These are phyloP conservation scores for Emydomyces testavorans DNA, from an alignment of 2,329 filamentous ascomycete genomes.

Conservation along the genomic window DNA sequence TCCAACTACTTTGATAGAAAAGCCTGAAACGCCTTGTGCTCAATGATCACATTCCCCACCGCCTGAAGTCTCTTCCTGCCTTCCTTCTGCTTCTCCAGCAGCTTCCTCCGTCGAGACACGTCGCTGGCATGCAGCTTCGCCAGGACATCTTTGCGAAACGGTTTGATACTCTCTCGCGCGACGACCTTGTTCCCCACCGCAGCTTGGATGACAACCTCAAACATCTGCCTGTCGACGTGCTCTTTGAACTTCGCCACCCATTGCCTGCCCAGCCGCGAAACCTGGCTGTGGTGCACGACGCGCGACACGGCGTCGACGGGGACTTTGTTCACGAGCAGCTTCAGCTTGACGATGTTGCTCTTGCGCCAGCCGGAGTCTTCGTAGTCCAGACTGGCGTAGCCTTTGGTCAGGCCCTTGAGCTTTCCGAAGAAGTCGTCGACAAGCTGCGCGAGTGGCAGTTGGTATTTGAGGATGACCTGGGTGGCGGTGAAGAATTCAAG, in stretches of 20 bases:
- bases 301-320: conserved; percentile 92
- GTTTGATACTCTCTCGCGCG: conserved; percentile 88
- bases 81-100: conserved; percentile 94
- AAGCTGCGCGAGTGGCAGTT: conserved; percentile 73
- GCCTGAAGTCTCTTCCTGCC: conserved; percentile 73
- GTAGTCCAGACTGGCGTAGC: conserved; percentile 92
- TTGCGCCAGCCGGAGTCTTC: conserved; percentile 83
- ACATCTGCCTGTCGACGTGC: conserved; percentile 93
- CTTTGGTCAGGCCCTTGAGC: conserved; percentile 84
- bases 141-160: conserved; percentile 89
- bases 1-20: conserved; percentile 64
- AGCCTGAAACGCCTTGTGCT: conserved; percentile 87
- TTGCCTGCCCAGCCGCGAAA: conserved; percentile 63
- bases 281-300: conserved; percentile 72
- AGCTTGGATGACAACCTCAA: conserved; percentile 91
- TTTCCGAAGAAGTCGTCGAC: conserved; percentile 98
- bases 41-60: conserved; percentile 82
- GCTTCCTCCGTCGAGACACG: conserved; percentile 66
- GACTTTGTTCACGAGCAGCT: conserved; percentile 83
- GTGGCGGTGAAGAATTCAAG: conserved; percentile 83
- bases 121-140: conserved; percentile 89
- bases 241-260: conserved; percentile 97
- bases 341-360: conserved; percentile 74
- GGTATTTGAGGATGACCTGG: conserved; percentile 90
- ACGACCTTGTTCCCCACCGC: conserved; percentile 71